A percentile compares a stretch with the other conserved stretches of the same genome.
Evolutionary conservation across 1,139 yeast genomes (phyloP).

Genomic region (Yueomyces sp.): DNA sequence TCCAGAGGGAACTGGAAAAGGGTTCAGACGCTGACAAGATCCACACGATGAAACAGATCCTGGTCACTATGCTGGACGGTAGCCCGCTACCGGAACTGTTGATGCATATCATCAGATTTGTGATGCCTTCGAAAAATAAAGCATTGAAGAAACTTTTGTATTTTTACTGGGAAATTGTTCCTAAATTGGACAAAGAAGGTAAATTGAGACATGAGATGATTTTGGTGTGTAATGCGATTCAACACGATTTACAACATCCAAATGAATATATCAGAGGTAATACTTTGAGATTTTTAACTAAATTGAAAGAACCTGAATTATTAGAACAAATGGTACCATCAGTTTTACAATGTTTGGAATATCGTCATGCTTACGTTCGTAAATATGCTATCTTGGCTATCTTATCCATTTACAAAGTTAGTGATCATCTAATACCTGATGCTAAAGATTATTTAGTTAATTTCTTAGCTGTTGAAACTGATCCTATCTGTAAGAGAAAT

Average conservation of each 20-base stretch:
- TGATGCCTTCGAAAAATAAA: slow-evolving; percentile 91
- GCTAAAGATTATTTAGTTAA: slow-evolving; percentile 73
- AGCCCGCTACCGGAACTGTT: slow-evolving; percentile 89
- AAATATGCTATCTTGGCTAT: slow-evolving; percentile 94
- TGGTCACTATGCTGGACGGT: slow-evolving; percentile 82
- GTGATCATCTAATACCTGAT: slow-evolving; percentile 85
- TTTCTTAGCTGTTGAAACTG: slow-evolving; percentile 72
- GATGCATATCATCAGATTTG: slow-evolving; percentile 94
- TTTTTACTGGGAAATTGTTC: slow-evolving; percentile 97
- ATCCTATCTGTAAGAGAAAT: slow-evolving; percentile 89
- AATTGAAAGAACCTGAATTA: slow-evolving; percentile 84
- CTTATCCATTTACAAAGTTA: slow-evolving; percentile 67
- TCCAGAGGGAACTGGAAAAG: slow-evolving; percentile 71
- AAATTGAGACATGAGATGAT: slow-evolving; percentile 97
- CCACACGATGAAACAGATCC: slow-evolving; percentile 79
- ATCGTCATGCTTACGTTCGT: slow-evolving; percentile 95
- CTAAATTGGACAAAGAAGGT: slow-evolving; percentile 78
- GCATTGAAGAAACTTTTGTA: slow-evolving; percentile 84
- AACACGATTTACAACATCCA: slow-evolving; percentile 95
- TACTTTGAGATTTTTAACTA: slow-evolving; percentile 81
- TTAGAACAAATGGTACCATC: slow-evolving; percentile 93
- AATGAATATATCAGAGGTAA: slow-evolving; percentile 95
- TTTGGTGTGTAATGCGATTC: slow-evolving; percentile 93
- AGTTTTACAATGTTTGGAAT: slow-evolving; percentile 81
- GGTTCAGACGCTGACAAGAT: slow-evolving; percentile 82